Percentiles rank a stretch among this genome's conserved stretches.
These are phyloP conservation scores for Trichoderma erinaceum DNA, from an alignment of 495 filamentous ascomycete species.

Conservation along the genomic window DNA sequence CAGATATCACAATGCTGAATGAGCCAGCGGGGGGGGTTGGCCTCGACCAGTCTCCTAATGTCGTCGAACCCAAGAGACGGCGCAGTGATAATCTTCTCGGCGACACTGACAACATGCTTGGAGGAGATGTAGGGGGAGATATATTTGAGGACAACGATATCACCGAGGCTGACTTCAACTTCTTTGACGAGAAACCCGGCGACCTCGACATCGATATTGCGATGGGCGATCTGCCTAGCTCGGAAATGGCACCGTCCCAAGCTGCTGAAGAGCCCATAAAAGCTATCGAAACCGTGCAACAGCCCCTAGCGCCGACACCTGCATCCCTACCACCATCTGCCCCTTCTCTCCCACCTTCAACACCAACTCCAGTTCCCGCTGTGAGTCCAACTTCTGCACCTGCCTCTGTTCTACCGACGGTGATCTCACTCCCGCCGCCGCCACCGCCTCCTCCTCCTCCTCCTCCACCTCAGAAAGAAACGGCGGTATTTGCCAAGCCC, in stretches of 20 bases:
- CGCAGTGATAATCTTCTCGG: slow-evolving; percentile 31
- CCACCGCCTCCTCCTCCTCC: not conserved
- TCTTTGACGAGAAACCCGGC: slow-evolving; percentile 60
- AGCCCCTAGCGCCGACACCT: not conserved
- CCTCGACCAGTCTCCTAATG: not conserved
- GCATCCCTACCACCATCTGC: not conserved
- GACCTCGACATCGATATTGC: slow-evolving; percentile 33
- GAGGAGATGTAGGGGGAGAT: slow-evolving; percentile 64
- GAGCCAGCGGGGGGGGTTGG: slow-evolving; percentile 19
- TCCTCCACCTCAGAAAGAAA: slow-evolving; percentile 13
- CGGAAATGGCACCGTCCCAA: slow-evolving; percentile 13
- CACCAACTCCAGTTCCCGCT: not conserved
- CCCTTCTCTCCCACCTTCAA: not conserved
- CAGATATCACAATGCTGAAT: slow-evolving; percentile 25
- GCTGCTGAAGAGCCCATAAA: slow-evolving; percentile 15
- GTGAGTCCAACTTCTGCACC: not conserved
- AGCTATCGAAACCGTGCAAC: not conserved
- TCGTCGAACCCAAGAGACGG: slow-evolving; percentile 32
- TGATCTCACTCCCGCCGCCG: not conserved
- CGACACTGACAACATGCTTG: slow-evolving; percentile 55
- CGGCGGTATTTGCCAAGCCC: slow-evolving; percentile 41
- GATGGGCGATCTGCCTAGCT: not conserved
- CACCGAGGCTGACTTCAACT: slow-evolving; percentile 85
- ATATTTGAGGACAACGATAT: slow-evolving; percentile 78
- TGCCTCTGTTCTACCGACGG: not conserved